phyloP scores from a whole-genome alignment of 192 early-diverging fungal genomes.

The Spinellus fusiger region DNA sequence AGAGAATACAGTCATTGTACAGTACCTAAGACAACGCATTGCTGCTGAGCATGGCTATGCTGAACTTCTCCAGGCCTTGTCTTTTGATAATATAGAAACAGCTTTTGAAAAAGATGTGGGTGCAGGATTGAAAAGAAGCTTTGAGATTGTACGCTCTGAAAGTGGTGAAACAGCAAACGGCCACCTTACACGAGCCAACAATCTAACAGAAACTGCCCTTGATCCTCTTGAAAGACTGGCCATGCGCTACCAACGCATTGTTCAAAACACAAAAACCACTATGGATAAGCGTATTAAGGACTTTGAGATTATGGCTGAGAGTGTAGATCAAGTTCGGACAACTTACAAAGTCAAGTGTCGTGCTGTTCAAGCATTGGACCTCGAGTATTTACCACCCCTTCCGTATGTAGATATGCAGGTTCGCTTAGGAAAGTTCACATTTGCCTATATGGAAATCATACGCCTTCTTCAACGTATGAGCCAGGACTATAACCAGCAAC shows the following conservation, averaged over 20 bases:
- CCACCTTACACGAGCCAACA: conserved; percentile 36
- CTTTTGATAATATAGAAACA: conserved; percentile 3
- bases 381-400: neutral
- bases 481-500: neutral
- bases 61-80: conserved; percentile 9
- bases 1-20: conserved; percentile 47
- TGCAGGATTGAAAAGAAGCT: conserved; percentile 39
- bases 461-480: neutral
- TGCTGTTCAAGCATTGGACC: neutral
- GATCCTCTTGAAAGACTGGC: conserved; percentile 12
- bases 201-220: conserved; percentile 31
- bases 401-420: neutral
- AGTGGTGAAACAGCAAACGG: conserved; percentile 38
- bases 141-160: conserved; percentile 42
- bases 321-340: neutral
- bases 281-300: conserved; percentile 10
- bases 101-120: conserved; percentile 39
- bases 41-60: conserved; percentile 34
- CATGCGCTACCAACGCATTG: conserved; percentile 10
- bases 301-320: neutral
- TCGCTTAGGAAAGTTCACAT: neutral
- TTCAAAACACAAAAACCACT: neutral
- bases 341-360: neutral
- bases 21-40: conserved; percentile 39
- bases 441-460: neutral